These are phyloP conservation scores for Aspergillus oerlinghausenensis DNA, from an alignment of 2,329 filamentous ascomycete genomes.

Conservation along the genomic window DNA sequence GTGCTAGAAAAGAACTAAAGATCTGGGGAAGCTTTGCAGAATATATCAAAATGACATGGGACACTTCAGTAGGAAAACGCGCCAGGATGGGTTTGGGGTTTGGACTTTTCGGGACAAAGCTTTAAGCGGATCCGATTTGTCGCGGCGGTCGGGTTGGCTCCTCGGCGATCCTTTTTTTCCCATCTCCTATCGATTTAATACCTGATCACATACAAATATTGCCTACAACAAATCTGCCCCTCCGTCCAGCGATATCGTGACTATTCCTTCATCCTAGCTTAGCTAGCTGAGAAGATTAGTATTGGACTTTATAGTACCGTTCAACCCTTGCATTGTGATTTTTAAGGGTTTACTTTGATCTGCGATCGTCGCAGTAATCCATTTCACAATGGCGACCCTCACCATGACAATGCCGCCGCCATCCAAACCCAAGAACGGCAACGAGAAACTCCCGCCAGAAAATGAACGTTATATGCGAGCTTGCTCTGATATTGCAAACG, in stretches of 20 bases:
- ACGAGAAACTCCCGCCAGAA: constrained; percentile 72
- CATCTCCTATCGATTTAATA: constrained; percentile 6
- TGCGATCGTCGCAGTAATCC: constrained; percentile 6
- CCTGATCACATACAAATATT: background rate
- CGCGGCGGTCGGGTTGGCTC: constrained; percentile 22
- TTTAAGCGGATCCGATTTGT: constrained; percentile 34
- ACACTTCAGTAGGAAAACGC: constrained; percentile 18
- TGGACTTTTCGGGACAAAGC: constrained; percentile 29
- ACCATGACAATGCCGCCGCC: constrained; percentile 55
- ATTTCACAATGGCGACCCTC: constrained; percentile 55
- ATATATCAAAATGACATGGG: constrained; percentile 15
- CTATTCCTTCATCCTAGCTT: background rate
- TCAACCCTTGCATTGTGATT: background rate
- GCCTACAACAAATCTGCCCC: constrained; percentile 11
- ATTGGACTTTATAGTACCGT: no score
- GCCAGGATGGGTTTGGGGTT: constrained; percentile 24
- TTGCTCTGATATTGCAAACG: constrained; percentile 92
- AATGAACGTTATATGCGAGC: constrained; percentile 91
- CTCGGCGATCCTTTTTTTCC: constrained; percentile 22
- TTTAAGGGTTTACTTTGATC: background rate
- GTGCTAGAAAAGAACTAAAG: constrained; percentile 7
- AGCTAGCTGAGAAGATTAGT: background rate
- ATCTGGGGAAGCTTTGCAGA: constrained; percentile 9
- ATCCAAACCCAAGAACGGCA: constrained; percentile 60
- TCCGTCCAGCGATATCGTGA: background rate